Base-by-base conservation (phyloP, 495 filamentous ascomycete genomes). In the Thermothielavioides terrestris region DNA sequence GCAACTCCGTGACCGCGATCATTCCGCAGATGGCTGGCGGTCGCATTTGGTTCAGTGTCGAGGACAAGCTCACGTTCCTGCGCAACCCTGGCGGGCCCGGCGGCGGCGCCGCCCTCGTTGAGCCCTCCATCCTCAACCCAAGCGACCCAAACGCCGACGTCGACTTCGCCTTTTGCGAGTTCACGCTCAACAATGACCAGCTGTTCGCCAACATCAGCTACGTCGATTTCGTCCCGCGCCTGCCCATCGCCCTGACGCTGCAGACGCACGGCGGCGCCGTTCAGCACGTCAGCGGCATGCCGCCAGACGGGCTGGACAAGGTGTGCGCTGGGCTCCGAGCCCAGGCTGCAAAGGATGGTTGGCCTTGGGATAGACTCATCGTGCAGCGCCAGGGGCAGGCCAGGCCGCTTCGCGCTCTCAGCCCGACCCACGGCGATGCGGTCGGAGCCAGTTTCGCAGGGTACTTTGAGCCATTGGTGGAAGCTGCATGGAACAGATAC, bases 191-290 rank as follows among this genome's bases (percentile, higher is more conserved):
- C 61, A 61, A 61, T 46, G 64, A 67, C 25, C 82, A 88, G 69
- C 72, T 90, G 7, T 90, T 84, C 61, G 85, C 81, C 35, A 90
- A 90, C 56, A 86, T 89, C 59, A 81, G 72, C 50, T 85, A 85
- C 46, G 86, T 90, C 21, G 86, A 90, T 61, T 88, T 88, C 50
- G 80, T 86, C 30, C 59, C 58, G 17, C 75, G 76, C 42, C 58
- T 89, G 10, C 85, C 86, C 2, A 76, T 89, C 18, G 74, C 80
- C 8, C 67, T 90, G 50, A 72, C 79, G 6, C 68, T 90, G 6
- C 68, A 71, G 35, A 75, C 70, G 40, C 61, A 63, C 1, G 67
- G 66, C 3, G 81, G 78, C 14, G 49, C 51, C 1, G 73, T 71
- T 3, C 77, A 86, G 56, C 68, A 74, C 37, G 82, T 89, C 18